Base-by-base conservation (phyloP, 2,329 filamentous ascomycete genomes). In the Aspergillus neotritici region DNA sequence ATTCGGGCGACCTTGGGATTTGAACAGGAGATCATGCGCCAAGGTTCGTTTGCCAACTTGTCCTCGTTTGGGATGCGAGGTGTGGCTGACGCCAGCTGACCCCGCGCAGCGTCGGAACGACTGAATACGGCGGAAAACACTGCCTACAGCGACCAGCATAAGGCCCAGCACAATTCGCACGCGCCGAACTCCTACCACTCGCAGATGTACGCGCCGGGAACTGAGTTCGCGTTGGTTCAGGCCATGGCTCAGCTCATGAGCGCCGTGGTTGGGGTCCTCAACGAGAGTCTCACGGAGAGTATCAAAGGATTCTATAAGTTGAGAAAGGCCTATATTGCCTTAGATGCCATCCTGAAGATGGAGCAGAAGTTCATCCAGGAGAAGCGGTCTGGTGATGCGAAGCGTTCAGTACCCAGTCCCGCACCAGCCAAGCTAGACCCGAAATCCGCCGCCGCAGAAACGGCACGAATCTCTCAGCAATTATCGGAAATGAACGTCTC, bases 271-370 rank as follows among this genome's bases (percentile, higher is more conserved):
- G 87, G 82, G 0, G 87, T 97, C 12, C 71, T 97, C 55, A 94
- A 94, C 53, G 93, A 97, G 70, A 95, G 87, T 61, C 69, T 97
- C 56, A 91, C 90, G 0, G 93, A 97, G 64, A 88, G 83, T 12
- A 79, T 97, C 64, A 88, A 84, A 66, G 88, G 88, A 5, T 97
- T 97, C 60, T 94, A 94, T 62, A 94, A 93, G 66, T 68, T 97
- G 54, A 78, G 91, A 49, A 94, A 94, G 63, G 91, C 91, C 0
- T 97, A 86, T 58, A 71, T 88, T 31, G 84, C 88, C 0, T 73
- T 98, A 3, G 86, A 95, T 57, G 76, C 76, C 8, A 86, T 98
- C 43, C 76, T 90, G 60, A 78, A 85, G 47, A 78, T 83, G 29
- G 90, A 95, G 66, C 77, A 77, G 16, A 80, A 76, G 48, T 81